Conservation (phyloP, 306 rosid species). For the Prunus mongolica region DNA sequence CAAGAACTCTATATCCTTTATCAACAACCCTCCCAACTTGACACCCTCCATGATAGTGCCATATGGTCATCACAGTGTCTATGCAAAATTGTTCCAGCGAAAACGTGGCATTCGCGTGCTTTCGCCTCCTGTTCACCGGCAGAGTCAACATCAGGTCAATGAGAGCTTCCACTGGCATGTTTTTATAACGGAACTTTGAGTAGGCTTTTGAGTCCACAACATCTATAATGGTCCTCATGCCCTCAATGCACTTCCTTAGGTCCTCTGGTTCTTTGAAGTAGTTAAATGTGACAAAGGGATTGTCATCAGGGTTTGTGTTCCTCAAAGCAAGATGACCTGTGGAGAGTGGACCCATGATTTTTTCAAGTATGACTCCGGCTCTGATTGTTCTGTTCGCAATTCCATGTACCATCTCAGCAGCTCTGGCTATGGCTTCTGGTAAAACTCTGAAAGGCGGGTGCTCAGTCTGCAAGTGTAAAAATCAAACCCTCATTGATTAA, state of each 20-base stretch:
- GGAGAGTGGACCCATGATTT: slow-evolving; percentile 59
- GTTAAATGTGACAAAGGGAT: slow-evolving; percentile 68
- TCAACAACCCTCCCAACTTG: slow-evolving; percentile 63
- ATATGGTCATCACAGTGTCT: slow-evolving; percentile 70
- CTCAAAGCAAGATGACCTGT: slow-evolving; percentile 50
- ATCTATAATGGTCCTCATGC: slow-evolving; percentile 54
- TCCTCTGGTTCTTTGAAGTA: slow-evolving; percentile 73
- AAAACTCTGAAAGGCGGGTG: slow-evolving; percentile 17
- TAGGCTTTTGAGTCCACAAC: slow-evolving; percentile 57
- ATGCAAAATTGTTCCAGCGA: slow-evolving; percentile 66
- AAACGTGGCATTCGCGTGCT: slow-evolving; percentile 35
- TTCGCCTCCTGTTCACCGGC: slow-evolving; percentile 56
- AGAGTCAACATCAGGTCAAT: slow-evolving; percentile 36
- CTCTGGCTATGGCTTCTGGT: slow-evolving; percentile 18
- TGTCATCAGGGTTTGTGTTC: slow-evolving; percentile 52
- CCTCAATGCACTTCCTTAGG: slow-evolving; percentile 52
- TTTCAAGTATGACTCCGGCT: slow-evolving; percentile 68
- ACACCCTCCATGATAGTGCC: slow-evolving; percentile 90
- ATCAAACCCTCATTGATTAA: background rate
- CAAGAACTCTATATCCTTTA: slow-evolving; percentile 48
- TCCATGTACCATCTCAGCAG: slow-evolving; percentile 21
- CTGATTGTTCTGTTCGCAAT: slow-evolving; percentile 25
- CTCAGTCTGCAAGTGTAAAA: slow-evolving; percentile 35
- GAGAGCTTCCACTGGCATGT: slow-evolving; percentile 30
- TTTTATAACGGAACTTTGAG: slow-evolving; percentile 44